These are phyloP conservation scores for Cubamyces sp. DNA, from an alignment of 768 basidiomycete genomes.

Conservation along the genomic window DNA sequence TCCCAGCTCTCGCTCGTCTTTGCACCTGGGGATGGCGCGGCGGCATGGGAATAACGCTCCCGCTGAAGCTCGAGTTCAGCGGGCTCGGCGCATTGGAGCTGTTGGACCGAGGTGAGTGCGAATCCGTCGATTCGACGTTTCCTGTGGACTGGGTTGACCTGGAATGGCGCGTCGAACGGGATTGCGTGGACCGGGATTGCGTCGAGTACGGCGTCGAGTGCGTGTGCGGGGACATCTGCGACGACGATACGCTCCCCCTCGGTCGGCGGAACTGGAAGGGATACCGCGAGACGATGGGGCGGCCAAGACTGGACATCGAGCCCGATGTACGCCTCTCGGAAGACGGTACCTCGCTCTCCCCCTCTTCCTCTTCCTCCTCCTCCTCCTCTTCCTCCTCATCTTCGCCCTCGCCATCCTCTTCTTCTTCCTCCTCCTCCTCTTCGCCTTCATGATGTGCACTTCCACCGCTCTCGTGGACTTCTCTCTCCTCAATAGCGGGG, in stretches of 20 bases:
- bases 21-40: constrained; percentile 48
- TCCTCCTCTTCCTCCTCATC: constrained; percentile 52
- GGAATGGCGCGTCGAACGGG: constrained; percentile 42
- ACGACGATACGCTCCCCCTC: constrained; percentile 42
- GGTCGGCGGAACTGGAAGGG: constrained; percentile 70
- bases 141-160: constrained; percentile 63
- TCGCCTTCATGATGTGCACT: constrained; percentile 27
- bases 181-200: constrained; percentile 40
- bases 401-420: constrained; percentile 41
- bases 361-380: constrained; percentile 39
- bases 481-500: constrained; percentile 47
- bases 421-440: constrained; percentile 34
- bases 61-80: constrained; percentile 27
- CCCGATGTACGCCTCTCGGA: constrained; percentile 67
- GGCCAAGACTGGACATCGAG: constrained; percentile 85
- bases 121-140: constrained; percentile 64
- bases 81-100: constrained; percentile 14
- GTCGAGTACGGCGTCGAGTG: constrained; percentile 40
- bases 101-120: constrained; percentile 49
- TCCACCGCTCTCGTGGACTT: constrained; percentile 23
- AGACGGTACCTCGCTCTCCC: constrained; percentile 50
- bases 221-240: constrained; percentile 32
- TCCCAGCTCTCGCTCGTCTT: constrained; percentile 44
- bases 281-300: constrained; percentile 70
- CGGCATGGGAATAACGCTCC: constrained; percentile 49